Percentiles rank a stretch among this genome's conserved stretches.
Conservation (phyloP, 2,329 filamentous ascomycete genomes). For the Epichloe brachyelytri region DNA sequence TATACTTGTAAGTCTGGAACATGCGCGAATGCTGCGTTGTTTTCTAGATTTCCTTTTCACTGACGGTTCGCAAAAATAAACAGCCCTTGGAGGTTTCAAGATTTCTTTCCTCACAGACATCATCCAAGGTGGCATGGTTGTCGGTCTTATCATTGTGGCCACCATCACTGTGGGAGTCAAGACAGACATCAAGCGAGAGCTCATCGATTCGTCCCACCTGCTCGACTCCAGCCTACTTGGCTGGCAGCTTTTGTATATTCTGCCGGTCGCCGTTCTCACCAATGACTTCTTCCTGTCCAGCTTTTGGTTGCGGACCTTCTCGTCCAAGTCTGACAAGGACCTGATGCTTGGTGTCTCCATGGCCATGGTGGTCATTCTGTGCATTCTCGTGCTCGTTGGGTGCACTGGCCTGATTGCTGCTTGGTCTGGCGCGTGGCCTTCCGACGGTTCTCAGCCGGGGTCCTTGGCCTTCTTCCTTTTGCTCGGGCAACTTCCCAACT, state of each 20-base stretch:
- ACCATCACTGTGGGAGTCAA: conserved; percentile 67
- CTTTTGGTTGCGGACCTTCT: conserved; percentile 77
- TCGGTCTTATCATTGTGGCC: conserved; percentile 61
- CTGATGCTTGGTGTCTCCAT: conserved; percentile 62
- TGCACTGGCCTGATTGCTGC: conserved; percentile 60
- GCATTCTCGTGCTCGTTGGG: conserved; percentile 62
- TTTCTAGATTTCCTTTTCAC: not conserved
- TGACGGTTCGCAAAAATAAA: not conserved
- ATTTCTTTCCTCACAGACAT: conserved; percentile 79
- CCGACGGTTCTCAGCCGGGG: conserved; percentile 42
- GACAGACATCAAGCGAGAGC: conserved; percentile 54
- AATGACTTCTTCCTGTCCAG: conserved; percentile 80
- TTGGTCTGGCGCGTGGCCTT: conserved; percentile 62
- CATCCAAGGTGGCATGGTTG: conserved; percentile 66
- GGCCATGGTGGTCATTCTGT: conserved; percentile 50
- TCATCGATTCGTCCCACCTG: conserved; percentile 56
- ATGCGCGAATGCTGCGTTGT: not conserved
- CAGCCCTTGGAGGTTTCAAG: conserved; percentile 67
- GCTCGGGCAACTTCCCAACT: conserved; percentile 56
- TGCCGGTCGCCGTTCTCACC: conserved; percentile 67
- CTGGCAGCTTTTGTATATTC: conserved; percentile 77
- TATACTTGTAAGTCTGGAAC: conserved; percentile 52
- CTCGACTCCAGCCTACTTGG: conserved; percentile 59
- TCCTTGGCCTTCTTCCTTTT: conserved; percentile 66
- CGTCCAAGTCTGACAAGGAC: conserved; percentile 65